These are phyloP conservation scores for Talaromyces sp. DNA, from an alignment of 2,329 filamentous ascomycete species.

Conservation along the genomic window DNA sequence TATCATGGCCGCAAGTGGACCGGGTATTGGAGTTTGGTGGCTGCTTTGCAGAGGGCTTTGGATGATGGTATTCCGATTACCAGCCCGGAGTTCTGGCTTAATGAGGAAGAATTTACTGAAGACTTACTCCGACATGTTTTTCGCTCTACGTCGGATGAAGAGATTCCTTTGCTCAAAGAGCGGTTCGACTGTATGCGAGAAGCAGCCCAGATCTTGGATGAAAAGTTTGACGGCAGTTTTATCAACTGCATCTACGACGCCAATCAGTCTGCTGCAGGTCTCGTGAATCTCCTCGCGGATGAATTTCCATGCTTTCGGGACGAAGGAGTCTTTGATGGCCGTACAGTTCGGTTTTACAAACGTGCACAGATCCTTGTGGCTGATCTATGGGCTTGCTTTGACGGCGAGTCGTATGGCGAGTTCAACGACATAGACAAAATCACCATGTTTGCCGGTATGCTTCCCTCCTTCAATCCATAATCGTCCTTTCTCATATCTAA, in stretches of 20 bases:
- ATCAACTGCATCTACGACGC: constrained; percentile 71
- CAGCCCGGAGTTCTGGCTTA: constrained; percentile 79
- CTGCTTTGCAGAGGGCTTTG: constrained; percentile 78
- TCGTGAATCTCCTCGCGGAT: constrained; percentile 81
- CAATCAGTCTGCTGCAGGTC: constrained; percentile 72
- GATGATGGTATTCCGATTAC: constrained; percentile 93
- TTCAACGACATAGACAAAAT: constrained; percentile 93
- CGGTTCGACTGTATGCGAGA: constrained; percentile 78
- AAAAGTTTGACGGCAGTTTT: constrained; percentile 76
- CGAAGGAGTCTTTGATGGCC: constrained; percentile 70
- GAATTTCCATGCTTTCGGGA: constrained; percentile 87
- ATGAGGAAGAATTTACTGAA: constrained; percentile 72
- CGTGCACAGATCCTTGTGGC: constrained; percentile 94
- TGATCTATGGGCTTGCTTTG: constrained; percentile 94
- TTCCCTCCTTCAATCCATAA: neutral
- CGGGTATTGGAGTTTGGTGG: constrained; percentile 93
- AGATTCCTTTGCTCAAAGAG: constrained; percentile 79
- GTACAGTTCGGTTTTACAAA: constrained; percentile 80
- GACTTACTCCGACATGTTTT: constrained; percentile 75
- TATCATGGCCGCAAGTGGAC: constrained; percentile 83
- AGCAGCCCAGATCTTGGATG: constrained; percentile 74
- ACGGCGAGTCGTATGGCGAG: constrained; percentile 72
- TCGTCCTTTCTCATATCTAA: neutral
- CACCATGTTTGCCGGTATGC: constrained; percentile 83
- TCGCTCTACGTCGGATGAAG: constrained; percentile 78